phyloP scores from a whole-genome alignment of 768 basidiomycete genomes.

The Tephrocybe sp. region DNA sequence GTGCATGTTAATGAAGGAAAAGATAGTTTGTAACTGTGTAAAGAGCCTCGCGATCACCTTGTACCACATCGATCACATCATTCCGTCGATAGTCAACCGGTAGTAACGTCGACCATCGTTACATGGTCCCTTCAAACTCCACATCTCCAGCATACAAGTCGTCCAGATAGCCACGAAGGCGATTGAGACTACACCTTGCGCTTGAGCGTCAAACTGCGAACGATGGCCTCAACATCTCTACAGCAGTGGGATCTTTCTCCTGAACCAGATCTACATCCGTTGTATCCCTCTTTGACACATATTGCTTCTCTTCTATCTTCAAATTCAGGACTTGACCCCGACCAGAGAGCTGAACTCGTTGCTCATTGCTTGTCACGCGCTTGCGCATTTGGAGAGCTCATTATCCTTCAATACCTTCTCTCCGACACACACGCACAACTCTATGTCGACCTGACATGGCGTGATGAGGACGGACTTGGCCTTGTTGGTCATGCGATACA shows the following conservation, averaged over 20 bases:
- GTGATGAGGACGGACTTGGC: slow-evolving; percentile 86
- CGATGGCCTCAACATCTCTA: slow-evolving; percentile 17
- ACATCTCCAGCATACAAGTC: background rate
- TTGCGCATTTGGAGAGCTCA: slow-evolving; percentile 75
- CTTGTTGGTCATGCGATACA: slow-evolving; percentile 76
- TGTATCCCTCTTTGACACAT: slow-evolving; percentile 66
- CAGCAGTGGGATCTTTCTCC: slow-evolving; percentile 55
- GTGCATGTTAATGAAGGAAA: slow-evolving; percentile 34
- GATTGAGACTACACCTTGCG: background rate
- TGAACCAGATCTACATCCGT: slow-evolving; percentile 78
- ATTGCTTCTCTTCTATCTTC: slow-evolving; percentile 63
- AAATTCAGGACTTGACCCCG: slow-evolving; percentile 62
- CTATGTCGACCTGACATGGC: slow-evolving; percentile 62
- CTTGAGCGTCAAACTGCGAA: background rate
- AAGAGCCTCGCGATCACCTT: background rate
- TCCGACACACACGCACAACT: slow-evolving; percentile 63
- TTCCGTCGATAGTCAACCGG: background rate
- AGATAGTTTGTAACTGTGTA: slow-evolving; percentile 8
- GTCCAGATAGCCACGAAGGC: background rate
- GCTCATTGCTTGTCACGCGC: slow-evolving; percentile 73
- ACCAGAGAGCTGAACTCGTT: slow-evolving; percentile 69
- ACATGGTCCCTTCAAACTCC: slow-evolving; percentile 3
- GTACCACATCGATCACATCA: background rate
- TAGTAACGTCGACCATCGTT: slow-evolving; percentile 8
- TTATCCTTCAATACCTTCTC: slow-evolving; percentile 70